Conservation (phyloP, 352 stramenopile genomes). For the Pythium periplocum region DNA sequence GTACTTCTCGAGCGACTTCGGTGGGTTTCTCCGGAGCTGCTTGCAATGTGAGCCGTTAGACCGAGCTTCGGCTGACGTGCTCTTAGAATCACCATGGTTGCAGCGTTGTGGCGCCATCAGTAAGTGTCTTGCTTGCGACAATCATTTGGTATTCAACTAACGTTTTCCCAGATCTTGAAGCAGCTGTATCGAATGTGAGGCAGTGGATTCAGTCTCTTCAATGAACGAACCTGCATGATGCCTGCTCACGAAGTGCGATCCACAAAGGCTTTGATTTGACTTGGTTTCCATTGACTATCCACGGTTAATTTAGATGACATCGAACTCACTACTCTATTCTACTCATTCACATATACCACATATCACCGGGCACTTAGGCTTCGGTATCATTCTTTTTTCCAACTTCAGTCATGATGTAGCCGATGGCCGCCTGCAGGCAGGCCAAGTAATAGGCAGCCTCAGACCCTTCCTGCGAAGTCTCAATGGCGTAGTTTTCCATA, state of each 20-base stretch:
- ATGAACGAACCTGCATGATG: constrained; percentile 12
- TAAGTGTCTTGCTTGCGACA: constrained; percentile 25
- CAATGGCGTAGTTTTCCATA: constrained; percentile 76
- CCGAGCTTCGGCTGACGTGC: constrained; percentile 46
- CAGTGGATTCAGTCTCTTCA: constrained; percentile 74
- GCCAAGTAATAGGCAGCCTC: constrained; percentile 82
- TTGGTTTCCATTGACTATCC: too few relatives aligned
- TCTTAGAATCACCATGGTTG: constrained; percentile 74
- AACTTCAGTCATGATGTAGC: constrained; percentile 61
- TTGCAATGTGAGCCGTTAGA: constrained; percentile 63
- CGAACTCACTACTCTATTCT: neutral
- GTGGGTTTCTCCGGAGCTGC: constrained; percentile 60
- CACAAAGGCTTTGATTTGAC: too few relatives aligned
- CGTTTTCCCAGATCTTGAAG: constrained; percentile 19
- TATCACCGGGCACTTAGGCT: constrained; percentile 7
- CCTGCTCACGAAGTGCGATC: too few relatives aligned
- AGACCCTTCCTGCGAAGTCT: constrained; percentile 58
- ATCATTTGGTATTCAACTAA: constrained; percentile 1
- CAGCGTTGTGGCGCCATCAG: constrained; percentile 54
- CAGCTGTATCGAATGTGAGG: constrained; percentile 42
- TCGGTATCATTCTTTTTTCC: constrained; percentile 8
- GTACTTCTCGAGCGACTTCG: constrained; percentile 73
- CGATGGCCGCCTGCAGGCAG: constrained; percentile 69
- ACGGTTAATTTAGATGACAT: too few relatives aligned
- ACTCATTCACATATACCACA: neutral